Conservation (phyloP, 148 eudicot genomes). For the Rhododendron ferrugineum region DNA sequence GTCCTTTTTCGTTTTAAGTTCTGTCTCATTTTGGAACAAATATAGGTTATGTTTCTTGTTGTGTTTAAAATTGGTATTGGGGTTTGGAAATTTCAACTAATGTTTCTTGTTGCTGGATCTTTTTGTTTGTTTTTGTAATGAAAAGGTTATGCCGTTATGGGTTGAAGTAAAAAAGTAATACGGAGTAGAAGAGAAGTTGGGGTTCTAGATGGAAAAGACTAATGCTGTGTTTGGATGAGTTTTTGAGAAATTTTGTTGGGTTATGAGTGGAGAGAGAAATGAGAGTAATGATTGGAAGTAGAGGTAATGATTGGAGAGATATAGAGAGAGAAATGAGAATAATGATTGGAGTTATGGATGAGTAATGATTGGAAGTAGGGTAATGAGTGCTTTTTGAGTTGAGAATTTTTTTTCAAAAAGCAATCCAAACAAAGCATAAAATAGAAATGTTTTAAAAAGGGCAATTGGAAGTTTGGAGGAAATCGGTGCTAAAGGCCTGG, state of each 20-base stretch:
- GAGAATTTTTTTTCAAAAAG: too few relatives aligned
- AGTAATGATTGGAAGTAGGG: too few relatives aligned
- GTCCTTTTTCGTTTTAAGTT: background rate
- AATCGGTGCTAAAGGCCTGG: background rate
- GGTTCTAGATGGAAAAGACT: background rate
- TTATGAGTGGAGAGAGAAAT: too few relatives aligned
- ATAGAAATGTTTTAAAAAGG: background rate
- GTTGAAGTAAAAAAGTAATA: background rate
- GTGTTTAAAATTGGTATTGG: background rate
- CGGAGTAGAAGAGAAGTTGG: background rate
- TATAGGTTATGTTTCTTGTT: background rate
- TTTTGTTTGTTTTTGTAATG: background rate
- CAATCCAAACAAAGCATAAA: background rate
- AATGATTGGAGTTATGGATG: too few relatives aligned
- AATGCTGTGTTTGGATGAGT: too few relatives aligned
- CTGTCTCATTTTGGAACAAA: background rate
- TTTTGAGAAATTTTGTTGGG: too few relatives aligned
- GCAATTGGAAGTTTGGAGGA: background rate
- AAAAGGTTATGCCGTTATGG: background rate
- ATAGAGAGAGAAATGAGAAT: too few relatives aligned
- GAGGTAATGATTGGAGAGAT: too few relatives aligned
- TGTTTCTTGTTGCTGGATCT: background rate
- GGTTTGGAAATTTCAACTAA: background rate
- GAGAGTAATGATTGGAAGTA: too few relatives aligned
- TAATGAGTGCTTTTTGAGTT: too few relatives aligned